Evolutionary conservation across 768 basidiomycete genomes (phyloP), one percentile per base, ranked within the genome.

Genomic region (Leccinum imitatum): DNA sequence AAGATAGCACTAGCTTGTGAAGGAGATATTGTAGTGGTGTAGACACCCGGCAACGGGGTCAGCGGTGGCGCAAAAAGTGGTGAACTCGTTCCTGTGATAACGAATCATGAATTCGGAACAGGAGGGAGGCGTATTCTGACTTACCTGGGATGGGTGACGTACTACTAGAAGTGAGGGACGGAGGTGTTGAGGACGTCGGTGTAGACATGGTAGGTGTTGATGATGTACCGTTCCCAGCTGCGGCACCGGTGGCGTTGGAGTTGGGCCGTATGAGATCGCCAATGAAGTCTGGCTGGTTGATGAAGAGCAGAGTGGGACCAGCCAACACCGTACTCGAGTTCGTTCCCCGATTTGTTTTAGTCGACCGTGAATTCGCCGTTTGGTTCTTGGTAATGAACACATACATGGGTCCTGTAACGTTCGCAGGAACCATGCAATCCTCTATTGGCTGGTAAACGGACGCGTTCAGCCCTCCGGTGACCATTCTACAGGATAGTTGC

Each of bases 351-450:
- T 80, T 75, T 63, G 73, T 75, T n/a, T 53, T 17, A 46, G 23
- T 50, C 56, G 76, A 76, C 51, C 79, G 80, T 60, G 86, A 85
- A 61, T 84, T 81, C 72, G 86, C 81, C 63, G 86, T 82, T 57
- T 70, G 71, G 67, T 85, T 81, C 19, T 79, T 79, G 33, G 88
- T 91, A 76, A 93, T 74, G 74, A 77, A 92, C 70, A 93, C 72
- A 25, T 82, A 86, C 65, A 92, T 86, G 62, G 88, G 87, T 47
- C 92, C 91, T 71, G 89, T 84, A 71, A 92, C 77, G 56, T 82
- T 83, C 0, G 61, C 37, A 39, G 91, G 93, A 13, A 93, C 84
- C 59, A 80, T 71, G 65, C 91, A 93, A 61, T 82, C 64, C 61
- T 72, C 64, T 64, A 89, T 69, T 3, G 90, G 85, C 50, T 91